Percentiles rank a stretch among this genome's conserved stretches.
phyloP scores from a whole-genome alignment of 108 stramenopile genomes.

The Cyclotella atomus region DNA sequence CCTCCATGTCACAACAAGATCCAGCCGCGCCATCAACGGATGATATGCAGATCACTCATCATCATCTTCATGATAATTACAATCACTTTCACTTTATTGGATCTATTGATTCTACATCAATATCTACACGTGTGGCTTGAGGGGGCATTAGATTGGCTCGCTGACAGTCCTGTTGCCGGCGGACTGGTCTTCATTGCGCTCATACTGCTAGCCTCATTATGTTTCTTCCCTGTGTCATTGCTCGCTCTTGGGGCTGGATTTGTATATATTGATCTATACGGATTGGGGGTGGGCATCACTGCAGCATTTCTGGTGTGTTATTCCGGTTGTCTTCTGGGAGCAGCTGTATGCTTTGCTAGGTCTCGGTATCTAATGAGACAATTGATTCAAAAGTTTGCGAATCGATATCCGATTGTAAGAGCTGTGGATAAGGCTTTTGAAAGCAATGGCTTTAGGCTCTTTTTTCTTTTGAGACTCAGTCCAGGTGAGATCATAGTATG shows the following conservation, averaged over 20 bases:
- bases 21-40: slow-evolving; percentile 20
- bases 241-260: slow-evolving; percentile 45
- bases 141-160: slow-evolving; percentile 19
- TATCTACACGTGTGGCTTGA: slow-evolving; percentile 42
- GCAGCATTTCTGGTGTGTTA: slow-evolving; percentile 47
- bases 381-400: slow-evolving; percentile 34
- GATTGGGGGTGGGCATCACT: slow-evolving; percentile 28
- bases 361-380: slow-evolving; percentile 47
- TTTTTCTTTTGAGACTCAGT: slow-evolving; percentile 41
- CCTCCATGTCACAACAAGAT: not conserved
- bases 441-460: slow-evolving; percentile 49
- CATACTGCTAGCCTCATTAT: slow-evolving; percentile 32
- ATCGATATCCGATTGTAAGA: slow-evolving; percentile 49
- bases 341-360: slow-evolving; percentile 44
- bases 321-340: slow-evolving; percentile 35
- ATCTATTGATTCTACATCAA: slow-evolving; percentile 40
- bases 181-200: slow-evolving; percentile 38
- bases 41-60: slow-evolving; percentile 39
- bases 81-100: slow-evolving; percentile 42
- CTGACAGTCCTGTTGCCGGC: slow-evolving; percentile 21
- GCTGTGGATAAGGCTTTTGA: slow-evolving; percentile 52
- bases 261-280: slow-evolving; percentile 45
- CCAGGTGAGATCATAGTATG: too few species aligned
- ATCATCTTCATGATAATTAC: slow-evolving; percentile 53
- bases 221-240: slow-evolving; percentile 39